Evolutionary conservation across 208 protist genomes (phyloP), one percentile per base, ranked within the genome.

Genomic region (Crithidia acanthocephali): DNA sequence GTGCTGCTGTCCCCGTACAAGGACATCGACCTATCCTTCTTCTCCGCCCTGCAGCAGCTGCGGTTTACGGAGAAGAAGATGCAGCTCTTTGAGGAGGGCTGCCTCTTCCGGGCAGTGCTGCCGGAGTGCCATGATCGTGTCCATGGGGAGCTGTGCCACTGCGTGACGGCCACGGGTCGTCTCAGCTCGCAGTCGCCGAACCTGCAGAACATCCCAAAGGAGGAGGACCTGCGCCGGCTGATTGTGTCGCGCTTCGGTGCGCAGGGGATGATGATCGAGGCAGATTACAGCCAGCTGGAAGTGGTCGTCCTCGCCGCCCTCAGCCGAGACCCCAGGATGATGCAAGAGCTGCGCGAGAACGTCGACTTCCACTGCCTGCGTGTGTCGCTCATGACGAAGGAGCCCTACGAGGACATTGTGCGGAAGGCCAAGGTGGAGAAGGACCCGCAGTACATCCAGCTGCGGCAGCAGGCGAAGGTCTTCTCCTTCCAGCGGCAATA

Each of bases 401-500:
- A 95, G 76, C 90, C 93, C 9, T 97, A 97, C 73, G 88, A 84
- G 79, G 86, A 95, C 44, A 81, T 97, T 25, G 76, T 95, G 69
- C 86, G 81, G 35, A 97, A 95, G 78, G 80, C 80, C 15, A 95
- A 95, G 66, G 69, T 86, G 61, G 65, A 84, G 56, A 95, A 93
- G 74, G 89, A 96, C 74, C 87, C 85, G 28, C 72, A 84, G 51
- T 95, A 96, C 85, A 87, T 94, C 56, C 87, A 94, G 81, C 83
- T 97, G 35, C 93, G 93, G 4, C 89, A 97, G 83, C 91, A 95
- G 79, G 93, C 93, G 16, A 97, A 97, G 77, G 87, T 91, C 0
- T 97, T 97, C 55, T 96, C 93, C 20, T 97, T 97, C 64, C 93
- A 97, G 76, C 85, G 93, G 22, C 93, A 95, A 76, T 97, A 97